Conservation (phyloP, 805 yeast genomes). For the Schwanniomyces polymorphus region DNA sequence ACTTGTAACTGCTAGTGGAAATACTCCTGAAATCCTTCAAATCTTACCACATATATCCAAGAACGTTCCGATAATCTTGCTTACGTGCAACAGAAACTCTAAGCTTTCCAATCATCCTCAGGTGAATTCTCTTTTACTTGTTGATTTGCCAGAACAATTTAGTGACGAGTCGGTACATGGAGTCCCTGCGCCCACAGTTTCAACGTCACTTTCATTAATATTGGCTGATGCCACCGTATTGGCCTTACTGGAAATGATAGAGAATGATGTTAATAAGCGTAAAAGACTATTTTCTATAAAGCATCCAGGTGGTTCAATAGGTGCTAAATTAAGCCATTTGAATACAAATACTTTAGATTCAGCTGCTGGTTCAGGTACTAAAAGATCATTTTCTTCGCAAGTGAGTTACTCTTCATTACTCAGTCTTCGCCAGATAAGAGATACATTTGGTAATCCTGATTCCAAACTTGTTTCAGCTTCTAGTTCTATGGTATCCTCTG, state of each 20-base stretch:
- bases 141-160: slow-evolving; percentile 58
- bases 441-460: not conserved
- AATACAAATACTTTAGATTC: slow-evolving; percentile 20
- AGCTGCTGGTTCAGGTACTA: slow-evolving; percentile 3
- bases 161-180: slow-evolving; percentile 71
- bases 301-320: slow-evolving; percentile 94
- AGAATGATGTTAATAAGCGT: slow-evolving; percentile 54
- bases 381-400: slow-evolving; percentile 11
- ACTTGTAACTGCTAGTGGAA: slow-evolving; percentile 77
- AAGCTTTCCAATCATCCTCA: slow-evolving; percentile 51
- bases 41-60: slow-evolving; percentile 59
- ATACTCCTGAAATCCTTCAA: slow-evolving; percentile 70
- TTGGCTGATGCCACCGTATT: slow-evolving; percentile 78
- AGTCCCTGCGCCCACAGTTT: slow-evolving; percentile 82
- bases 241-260: slow-evolving; percentile 68
- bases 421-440: slow-evolving; percentile 12
- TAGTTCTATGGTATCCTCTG: slow-evolving; percentile 18
- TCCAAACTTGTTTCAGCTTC: slow-evolving; percentile 6
- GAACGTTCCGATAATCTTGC: slow-evolving; percentile 53
- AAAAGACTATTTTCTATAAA: slow-evolving; percentile 60
- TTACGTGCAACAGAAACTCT: slow-evolving; percentile 64
- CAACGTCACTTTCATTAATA: slow-evolving; percentile 74
- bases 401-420: slow-evolving; percentile 9
- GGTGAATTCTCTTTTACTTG: slow-evolving; percentile 54
- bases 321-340: slow-evolving; percentile 44